Evolutionary conservation across 208 protist species (phyloP), one percentile per base, ranked within the genome.

Genomic region (Strigomonas culicis): DNA sequence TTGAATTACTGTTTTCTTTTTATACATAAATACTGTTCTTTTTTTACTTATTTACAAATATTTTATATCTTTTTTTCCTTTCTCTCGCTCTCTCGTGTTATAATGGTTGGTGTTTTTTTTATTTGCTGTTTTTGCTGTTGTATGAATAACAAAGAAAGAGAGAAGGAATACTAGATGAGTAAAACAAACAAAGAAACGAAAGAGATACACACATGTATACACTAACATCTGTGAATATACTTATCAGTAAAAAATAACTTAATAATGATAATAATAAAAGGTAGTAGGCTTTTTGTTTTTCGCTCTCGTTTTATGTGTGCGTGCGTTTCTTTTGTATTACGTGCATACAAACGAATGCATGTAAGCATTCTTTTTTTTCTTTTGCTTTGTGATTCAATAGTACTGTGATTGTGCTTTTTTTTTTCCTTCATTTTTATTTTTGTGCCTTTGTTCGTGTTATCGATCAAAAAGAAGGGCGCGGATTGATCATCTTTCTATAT

Each of bases 91-190:
- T 46, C 66, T 15, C 3, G 47, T 41, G 47, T 21, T 39, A 28
- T 47, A 10, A 65, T 55, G 13, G 44, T 46, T 63, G n/a, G 0
- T 50, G 52, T 44, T 66, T 64, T 64, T 50, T 39, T 49, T 75
- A 43, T 13, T 63, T 57, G 53, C 21, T 46, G 22, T 47, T 11
- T 63, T 47, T 52, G 11, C 57, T 62, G 22, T 30, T 66, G n/a
- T 15, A 17, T 17, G 17, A 46, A 46, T n/a, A 46, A 46, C 10
- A 46, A 46, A 46, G 17, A 46, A 46, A 46, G 17, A 46, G 39
- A 51, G 34, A 10, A 10, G 34, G 34, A 39, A 39, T 39, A 39
- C 4, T 13, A 39, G 10, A 39, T 39, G 34, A 39, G 4, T 13
- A 39, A 13, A 39, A 39, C 34, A 39, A 39, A 13, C 34, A 39